These are phyloP conservation scores for Lumnitzera littorea DNA, from an alignment of 345 rosid genomes.

Conservation along the genomic window DNA sequence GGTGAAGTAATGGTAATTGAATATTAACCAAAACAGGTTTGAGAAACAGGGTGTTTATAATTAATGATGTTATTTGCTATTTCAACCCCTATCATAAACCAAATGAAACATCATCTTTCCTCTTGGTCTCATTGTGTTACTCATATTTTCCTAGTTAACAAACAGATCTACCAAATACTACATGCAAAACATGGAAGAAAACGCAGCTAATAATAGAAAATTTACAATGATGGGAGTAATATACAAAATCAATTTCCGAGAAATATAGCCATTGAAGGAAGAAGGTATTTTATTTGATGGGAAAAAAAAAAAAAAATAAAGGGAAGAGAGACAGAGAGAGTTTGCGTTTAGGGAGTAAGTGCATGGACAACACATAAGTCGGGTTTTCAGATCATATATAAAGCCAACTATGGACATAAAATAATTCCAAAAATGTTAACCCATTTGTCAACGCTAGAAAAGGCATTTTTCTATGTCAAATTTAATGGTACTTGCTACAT, in stretches of 20 bases:
- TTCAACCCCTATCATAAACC: conserved; percentile 35
- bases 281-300: neutral
- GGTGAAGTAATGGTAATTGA: no score
- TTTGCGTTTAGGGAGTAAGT: neutral
- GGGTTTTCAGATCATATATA: neutral
- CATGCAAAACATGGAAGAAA: neutral
- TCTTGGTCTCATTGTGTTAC: conserved; percentile 35
- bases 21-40: no score
- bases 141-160: conserved; percentile 15
- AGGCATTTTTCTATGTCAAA: no score
- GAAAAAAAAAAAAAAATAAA: neutral
- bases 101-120: conserved; percentile 21
- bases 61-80: neutral
- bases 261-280: neutral
- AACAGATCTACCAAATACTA: no score
- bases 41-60: no score
- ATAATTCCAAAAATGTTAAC: neutral
- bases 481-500: no score
- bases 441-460: no score
- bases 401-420: neutral
- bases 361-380: neutral
- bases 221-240: neutral
- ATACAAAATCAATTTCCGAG: neutral
- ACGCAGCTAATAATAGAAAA: neutral
- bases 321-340: neutral